These are phyloP conservation scores for Lentinula sp. DNA, from an alignment of 768 basidiomycete species.

Conservation along the genomic window DNA sequence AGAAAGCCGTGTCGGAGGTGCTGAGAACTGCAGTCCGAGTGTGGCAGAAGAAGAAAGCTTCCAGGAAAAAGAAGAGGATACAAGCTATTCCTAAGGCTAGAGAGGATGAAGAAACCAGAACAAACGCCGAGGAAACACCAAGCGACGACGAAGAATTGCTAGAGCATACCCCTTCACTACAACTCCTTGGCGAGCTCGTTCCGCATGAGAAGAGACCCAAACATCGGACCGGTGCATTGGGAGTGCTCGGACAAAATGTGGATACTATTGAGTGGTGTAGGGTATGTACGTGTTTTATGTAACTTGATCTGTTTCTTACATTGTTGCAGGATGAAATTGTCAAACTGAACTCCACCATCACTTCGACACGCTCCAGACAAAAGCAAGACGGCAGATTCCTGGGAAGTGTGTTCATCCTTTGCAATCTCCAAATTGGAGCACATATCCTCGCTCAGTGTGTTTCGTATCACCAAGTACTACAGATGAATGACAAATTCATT, in stretches of 20 bases:
- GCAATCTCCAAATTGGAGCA: conserved; percentile 69
- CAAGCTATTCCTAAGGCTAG: conserved; percentile 15
- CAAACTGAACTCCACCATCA: conserved; percentile 34
- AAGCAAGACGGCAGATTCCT: conserved; percentile 35
- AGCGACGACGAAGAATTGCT: conserved; percentile 8
- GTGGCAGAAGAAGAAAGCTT: conserved; percentile 30
- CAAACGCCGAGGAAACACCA: conserved; percentile 15
- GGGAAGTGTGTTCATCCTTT: conserved; percentile 57
- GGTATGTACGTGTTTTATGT: conserved; percentile 20
- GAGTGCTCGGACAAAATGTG: conserved; percentile 52
- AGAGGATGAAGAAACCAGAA: neutral
- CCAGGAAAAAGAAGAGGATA: conserved; percentile 12
- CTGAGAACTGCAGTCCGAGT: conserved; percentile 32
- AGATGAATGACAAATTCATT: conserved; percentile 58
- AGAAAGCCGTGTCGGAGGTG: conserved; percentile 47
- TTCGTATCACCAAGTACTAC: conserved; percentile 44
- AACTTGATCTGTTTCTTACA: neutral
- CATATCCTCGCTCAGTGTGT: conserved; percentile 63
- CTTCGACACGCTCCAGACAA: neutral
- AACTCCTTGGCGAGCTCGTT: conserved; percentile 47
- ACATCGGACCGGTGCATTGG: conserved; percentile 42
- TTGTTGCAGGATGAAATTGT: conserved; percentile 42
- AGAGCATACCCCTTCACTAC: conserved; percentile 19
- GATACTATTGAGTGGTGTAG: conserved; percentile 64
- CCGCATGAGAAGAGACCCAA: conserved; percentile 43